These are phyloP conservation scores for Cicer judaicum DNA, from an alignment of 306 rosid species.

Conservation along the genomic window DNA sequence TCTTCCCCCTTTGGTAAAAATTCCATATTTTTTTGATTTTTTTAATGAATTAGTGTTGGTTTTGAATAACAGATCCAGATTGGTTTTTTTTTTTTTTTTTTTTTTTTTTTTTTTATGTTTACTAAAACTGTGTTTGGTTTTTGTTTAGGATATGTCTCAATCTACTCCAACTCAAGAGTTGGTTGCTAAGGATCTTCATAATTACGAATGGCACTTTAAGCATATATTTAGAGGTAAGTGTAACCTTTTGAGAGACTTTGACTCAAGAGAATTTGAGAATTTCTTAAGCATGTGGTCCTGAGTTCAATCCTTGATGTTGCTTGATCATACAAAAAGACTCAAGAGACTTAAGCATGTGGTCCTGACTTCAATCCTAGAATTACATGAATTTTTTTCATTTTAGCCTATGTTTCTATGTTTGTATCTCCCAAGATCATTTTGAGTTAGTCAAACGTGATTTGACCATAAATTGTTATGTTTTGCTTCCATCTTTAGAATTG, in stretches of 20 bases:
- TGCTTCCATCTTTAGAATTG: too few relatives aligned
- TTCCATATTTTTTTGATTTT: neutral
- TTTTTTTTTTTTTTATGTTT: conserved; percentile 36
- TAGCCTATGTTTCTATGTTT: too few relatives aligned
- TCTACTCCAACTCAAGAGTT: conserved; percentile 91
- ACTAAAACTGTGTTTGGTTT: conserved; percentile 6
- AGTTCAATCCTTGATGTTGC: neutral
- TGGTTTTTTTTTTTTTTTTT: too few relatives aligned
- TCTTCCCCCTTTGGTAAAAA: conserved; percentile 82
- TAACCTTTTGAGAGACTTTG: neutral
- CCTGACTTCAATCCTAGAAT: neutral
- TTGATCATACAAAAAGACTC: neutral
- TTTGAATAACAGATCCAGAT: neutral
- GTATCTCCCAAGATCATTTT: too few relatives aligned
- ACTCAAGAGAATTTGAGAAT: neutral
- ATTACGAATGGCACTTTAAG: conserved; percentile 94
- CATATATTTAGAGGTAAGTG: conserved; percentile 91
- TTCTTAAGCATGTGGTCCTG: neutral
- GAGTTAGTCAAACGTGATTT: too few relatives aligned
- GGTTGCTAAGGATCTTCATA: conserved; percentile 90
- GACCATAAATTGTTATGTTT: too few relatives aligned
- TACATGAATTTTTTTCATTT: neutral
- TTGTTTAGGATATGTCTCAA: conserved; percentile 78
- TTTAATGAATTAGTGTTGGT: conserved; percentile 8
- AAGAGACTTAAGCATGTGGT: neutral